phyloP scores from a whole-genome alignment of 805 yeast species.

The Pichia kluyveri region DNA sequence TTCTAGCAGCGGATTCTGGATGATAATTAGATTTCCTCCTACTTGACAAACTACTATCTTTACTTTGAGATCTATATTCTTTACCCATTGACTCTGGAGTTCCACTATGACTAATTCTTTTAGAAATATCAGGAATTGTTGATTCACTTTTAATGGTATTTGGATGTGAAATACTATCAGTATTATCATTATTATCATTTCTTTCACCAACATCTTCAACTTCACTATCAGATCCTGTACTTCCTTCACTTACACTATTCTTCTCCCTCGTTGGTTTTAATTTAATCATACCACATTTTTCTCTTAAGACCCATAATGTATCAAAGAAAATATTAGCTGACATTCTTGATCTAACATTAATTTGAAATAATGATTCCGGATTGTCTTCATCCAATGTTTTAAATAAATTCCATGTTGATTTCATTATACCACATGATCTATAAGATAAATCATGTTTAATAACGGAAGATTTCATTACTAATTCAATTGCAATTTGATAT shows the following conservation, averaged over 20 bases:
- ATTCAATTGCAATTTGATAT: constrained; percentile 55
- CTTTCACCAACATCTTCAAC: constrained; percentile 9
- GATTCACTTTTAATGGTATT: too few species aligned
- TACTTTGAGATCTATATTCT: constrained; percentile 12
- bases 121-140: constrained; percentile 16
- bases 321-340: constrained; percentile 91
- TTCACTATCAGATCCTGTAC: constrained; percentile 12
- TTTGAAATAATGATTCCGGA: constrained; percentile 28
- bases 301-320: constrained; percentile 73
- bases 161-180: not conserved
- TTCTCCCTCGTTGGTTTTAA: constrained; percentile 29
- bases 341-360: constrained; percentile 74
- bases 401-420: constrained; percentile 86
- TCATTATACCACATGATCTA: constrained; percentile 88
- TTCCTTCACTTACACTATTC: constrained; percentile 5
- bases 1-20: constrained; percentile 66
- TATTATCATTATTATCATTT: constrained; percentile 10
- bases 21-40: constrained; percentile 24
- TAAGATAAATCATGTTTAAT: constrained; percentile 88
- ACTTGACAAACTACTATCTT: constrained; percentile 12
- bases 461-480: constrained; percentile 74
- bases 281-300: constrained; percentile 80
- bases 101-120: constrained; percentile 9
- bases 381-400: constrained; percentile 52
- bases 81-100: constrained; percentile 6